Percentiles rank a stretch among this genome's conserved stretches.
Conservation (phyloP, 106 monocot species). For the Dactylorhiza incarnata region DNA sequence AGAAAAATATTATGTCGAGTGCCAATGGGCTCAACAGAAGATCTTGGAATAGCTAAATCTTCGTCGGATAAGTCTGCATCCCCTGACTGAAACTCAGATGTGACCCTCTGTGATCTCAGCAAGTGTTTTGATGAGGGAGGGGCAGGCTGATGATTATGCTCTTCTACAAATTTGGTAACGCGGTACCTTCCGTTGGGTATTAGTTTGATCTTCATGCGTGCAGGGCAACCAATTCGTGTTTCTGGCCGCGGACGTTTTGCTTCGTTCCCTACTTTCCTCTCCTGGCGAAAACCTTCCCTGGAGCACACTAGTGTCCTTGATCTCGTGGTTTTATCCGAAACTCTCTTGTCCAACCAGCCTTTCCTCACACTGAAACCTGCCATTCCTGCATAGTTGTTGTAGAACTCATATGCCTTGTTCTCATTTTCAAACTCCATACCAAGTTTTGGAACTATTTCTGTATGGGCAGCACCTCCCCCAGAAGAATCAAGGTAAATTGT, state of each 20-base stretch:
- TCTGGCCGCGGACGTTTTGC: constrained; percentile 19
- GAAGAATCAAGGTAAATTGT: constrained; percentile 7
- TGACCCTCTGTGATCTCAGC: constrained; percentile 26
- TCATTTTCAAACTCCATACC: constrained; percentile 30
- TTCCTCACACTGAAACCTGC: constrained; percentile 25
- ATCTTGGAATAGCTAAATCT: neutral
- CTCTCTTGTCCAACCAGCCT: constrained; percentile 5
- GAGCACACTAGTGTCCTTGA: constrained; percentile 23
- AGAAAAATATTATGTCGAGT: constrained; percentile 3
- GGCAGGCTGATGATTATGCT: constrained; percentile 22
- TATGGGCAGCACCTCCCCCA: constrained; percentile 2
- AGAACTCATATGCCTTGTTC: constrained; percentile 24
- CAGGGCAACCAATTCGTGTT: constrained; percentile 25
- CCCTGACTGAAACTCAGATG: constrained; percentile 13
- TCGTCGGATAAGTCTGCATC: constrained; percentile 16
- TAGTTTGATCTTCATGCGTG: constrained; percentile 22
- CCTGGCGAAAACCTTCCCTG: constrained; percentile 15
- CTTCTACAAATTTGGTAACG: constrained; percentile 14
- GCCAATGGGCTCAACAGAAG: constrained; percentile 4
- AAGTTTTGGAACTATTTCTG: constrained; percentile 16
- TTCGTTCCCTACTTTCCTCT: constrained; percentile 14
- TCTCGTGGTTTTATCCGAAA: constrained; percentile 10
- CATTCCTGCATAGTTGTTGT: constrained; percentile 24
- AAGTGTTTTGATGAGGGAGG: constrained; percentile 20
- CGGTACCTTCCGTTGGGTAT: constrained; percentile 6